Evolutionary conservation across 225 moss, liverwort and hornwort species (phyloP).

Genomic region (Climacium dendroides): DNA sequence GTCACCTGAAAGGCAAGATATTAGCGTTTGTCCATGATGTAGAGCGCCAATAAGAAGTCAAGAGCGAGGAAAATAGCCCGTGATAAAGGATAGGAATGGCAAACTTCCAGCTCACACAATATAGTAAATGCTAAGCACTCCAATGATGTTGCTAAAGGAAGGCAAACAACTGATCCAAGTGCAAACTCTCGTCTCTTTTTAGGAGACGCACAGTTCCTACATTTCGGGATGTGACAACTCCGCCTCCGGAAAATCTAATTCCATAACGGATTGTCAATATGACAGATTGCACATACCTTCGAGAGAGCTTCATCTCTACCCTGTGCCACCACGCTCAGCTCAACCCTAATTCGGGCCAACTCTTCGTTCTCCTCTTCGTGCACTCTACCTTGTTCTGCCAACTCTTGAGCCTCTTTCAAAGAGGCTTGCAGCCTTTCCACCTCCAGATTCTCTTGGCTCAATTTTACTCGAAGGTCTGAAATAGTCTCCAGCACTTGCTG

Average conservation of each 20-base stretch:
- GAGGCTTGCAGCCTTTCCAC: constrained; percentile 26
- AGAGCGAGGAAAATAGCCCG: neutral
- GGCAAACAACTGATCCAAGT: neutral
- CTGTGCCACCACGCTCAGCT: constrained; percentile 19
- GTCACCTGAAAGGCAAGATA: constrained; percentile 22
- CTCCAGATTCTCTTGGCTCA: constrained; percentile 42
- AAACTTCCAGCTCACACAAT: neutral
- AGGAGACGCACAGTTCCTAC: neutral
- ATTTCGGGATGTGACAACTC: neutral
- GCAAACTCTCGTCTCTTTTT: neutral
- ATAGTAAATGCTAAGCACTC: neutral
- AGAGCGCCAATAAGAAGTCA: neutral
- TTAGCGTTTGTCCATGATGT: neutral
- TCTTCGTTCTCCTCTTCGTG: constrained; percentile 43
- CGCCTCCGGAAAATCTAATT: neutral
- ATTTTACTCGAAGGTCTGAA: constrained; percentile 45
- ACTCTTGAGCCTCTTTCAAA: constrained; percentile 32
- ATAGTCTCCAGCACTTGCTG: constrained; percentile 52
- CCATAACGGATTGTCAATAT: neutral
- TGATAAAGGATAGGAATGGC: neutral
- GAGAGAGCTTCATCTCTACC: constrained; percentile 37
- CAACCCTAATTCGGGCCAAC: constrained; percentile 27
- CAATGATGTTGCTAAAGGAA: neutral
- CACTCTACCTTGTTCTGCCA: constrained; percentile 9
- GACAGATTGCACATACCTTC: constrained; percentile 19